Evolutionary conservation across 1,284 basidiomycete genomes (phyloP), one percentile per base, ranked within the genome.

Genomic region (Ustilago cynodontis): DNA sequence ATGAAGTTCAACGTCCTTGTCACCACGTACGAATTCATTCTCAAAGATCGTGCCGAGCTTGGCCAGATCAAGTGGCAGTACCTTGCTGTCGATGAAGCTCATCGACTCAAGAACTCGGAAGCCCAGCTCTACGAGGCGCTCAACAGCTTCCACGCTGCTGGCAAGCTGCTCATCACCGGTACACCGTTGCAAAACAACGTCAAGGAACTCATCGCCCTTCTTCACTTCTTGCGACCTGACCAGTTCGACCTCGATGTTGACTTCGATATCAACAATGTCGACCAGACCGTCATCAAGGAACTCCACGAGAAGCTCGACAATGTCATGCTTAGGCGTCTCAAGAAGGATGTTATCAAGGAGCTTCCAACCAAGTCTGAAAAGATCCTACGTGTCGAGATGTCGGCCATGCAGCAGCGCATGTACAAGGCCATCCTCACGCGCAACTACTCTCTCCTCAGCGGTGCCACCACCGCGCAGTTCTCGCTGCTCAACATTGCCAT

Each of bases 71-170:
- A 95, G 86, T 99, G 97, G 97, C 88, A 98, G 22, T 95, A 97
- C 86, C 97, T 98, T 92, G 98, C 99, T 86, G 97, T 99, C 78
- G 97, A 99, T 86, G 97, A 99, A 90, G 97, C 97, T 7, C 97
- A 99, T 88, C 93, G 97, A 28, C 88, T 99, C 77, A 99, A 99
- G 89, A 99, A 99, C 87, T 94, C 93, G 61, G 96, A 98, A 86
- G 94, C 94, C 78, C 96, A 98, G 87, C 88, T 99, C 52, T 99
- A 99, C 87, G 95, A 99, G 85, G 94, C 95, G 6, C 88, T 99
- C 61, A 90, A 91, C 85, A 91, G 92, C 73, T 99, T 99, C 89
- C 90, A 91, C 59, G 92, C 94, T 49, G 93, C 92, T 2, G 94
- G 93, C 59, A 96, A 97, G 87, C 89, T 99, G 62, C 90, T 99